Percentiles rank a stretch among this genome's conserved stretches.
phyloP scores from a whole-genome alignment of 306 rosid genomes.

The Vigna unguiculata region DNA sequence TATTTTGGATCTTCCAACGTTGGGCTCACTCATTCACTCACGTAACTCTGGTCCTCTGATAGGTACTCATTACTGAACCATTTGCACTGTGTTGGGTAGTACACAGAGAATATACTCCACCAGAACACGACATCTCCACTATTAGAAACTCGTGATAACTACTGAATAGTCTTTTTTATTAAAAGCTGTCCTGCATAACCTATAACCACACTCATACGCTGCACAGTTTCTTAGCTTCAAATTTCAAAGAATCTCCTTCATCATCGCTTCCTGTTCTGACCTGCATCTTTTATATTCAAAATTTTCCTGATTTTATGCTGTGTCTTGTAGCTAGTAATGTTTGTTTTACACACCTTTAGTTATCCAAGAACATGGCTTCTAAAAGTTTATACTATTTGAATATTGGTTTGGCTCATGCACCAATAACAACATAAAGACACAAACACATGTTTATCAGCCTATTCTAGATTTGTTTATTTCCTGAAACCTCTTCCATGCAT shows the following conservation, averaged over 20 bases:
- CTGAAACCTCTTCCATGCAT: neutral
- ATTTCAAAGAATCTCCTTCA: slow-evolving; percentile 7
- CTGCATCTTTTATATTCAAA: too few relatives aligned
- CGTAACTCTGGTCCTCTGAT: neutral
- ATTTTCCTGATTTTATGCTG: neutral
- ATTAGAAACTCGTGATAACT: neutral
- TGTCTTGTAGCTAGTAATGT: slow-evolving; percentile 10
- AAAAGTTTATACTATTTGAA: neutral
- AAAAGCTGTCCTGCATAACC: neutral
- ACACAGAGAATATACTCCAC: neutral
- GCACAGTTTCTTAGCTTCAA: neutral
- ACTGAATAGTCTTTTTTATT: neutral
- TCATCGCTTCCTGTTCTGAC: neutral
- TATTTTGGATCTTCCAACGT: neutral
- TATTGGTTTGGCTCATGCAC: neutral
- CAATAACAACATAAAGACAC: neutral
- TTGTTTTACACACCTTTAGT: slow-evolving; percentile 4
- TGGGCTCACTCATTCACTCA: neutral
- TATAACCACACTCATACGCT: neutral
- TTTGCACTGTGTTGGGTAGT: neutral
- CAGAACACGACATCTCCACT: slow-evolving; percentile 27
- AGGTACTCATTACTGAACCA: slow-evolving; percentile 20
- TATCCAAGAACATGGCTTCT: neutral
- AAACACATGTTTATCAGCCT: neutral
- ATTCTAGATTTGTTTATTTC: neutral